Conservation (phyloP, 352 stramenopile species). For the Globisporangium orthogonon region DNA sequence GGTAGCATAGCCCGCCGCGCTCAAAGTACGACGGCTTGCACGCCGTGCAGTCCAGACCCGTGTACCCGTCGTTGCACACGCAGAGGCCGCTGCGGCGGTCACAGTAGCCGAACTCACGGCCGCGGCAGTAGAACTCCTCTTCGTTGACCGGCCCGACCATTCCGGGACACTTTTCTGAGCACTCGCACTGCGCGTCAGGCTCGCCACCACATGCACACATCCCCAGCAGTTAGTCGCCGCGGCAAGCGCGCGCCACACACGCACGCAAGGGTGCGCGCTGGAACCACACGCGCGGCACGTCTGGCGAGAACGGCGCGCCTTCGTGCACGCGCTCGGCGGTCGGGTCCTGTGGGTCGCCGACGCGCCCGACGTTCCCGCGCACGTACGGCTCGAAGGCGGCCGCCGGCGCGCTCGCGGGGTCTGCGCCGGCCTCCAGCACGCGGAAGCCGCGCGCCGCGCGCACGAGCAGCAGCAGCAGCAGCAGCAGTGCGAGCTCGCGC, state of each 20-base stretch:
- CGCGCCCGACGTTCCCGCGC: slow-evolving; percentile 71
- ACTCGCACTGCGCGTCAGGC: slow-evolving; percentile 11
- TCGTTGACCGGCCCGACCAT: slow-evolving; percentile 88
- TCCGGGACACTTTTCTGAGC: slow-evolving; percentile 57
- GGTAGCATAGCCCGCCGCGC: slow-evolving; percentile 80
- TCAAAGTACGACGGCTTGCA: slow-evolving; percentile 88
- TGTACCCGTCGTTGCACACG: slow-evolving; percentile 93
- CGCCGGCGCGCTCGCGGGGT: slow-evolving; percentile 21
- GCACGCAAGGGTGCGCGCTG: slow-evolving; percentile 30
- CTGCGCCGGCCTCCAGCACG: slow-evolving; percentile 24
- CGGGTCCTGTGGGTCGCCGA: slow-evolving; percentile 67
- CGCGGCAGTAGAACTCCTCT: slow-evolving; percentile 89
- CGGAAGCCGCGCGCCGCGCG: slow-evolving; percentile 18
- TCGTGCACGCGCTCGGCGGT: slow-evolving; percentile 79
- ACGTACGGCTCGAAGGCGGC: slow-evolving; percentile 84
- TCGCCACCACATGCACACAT: no score
- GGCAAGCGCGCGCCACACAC: no score
- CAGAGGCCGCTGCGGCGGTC: slow-evolving; percentile 90
- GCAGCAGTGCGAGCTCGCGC: background rate
- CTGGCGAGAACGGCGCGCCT: slow-evolving; percentile 64
- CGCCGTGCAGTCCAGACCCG: slow-evolving; percentile 81
- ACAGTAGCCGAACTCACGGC: slow-evolving; percentile 91
- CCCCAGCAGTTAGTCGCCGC: no score
- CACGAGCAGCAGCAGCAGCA: background rate
- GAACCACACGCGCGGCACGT: slow-evolving; percentile 60